Base-by-base conservation (phyloP, 257 asterid species). In the Ilex aquifolium region DNA sequence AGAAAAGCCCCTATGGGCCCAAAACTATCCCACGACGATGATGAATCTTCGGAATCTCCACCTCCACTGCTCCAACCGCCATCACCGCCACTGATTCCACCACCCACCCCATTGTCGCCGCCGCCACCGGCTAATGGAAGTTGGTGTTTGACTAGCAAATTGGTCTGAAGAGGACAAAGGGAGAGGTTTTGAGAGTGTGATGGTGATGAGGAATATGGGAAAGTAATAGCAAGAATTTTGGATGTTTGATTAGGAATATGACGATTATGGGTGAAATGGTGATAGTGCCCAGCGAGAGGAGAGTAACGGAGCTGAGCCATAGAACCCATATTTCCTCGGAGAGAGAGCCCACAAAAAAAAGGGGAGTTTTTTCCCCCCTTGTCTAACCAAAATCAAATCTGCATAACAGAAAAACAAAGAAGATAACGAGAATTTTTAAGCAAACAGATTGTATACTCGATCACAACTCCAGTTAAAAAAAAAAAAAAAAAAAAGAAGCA, bases 1-100 rank as follows among this genome's bases (percentile, higher is more conserved):
- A 88, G 50, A 53, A 91, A 85, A 32, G 88, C 94, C 29, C 96
- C 96, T 48, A 88, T 59, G 2, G 94, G 94, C 57, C 97, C 96
- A 56, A 91, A 84, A 1, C 82, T 74, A 46, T 72, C 79, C 59
- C 15, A 53, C 1, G 81, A 80, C 7, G 88, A 67, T 52, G 69
- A 65, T 16, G 83, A 71, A 36, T 79, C 85, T 30, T 70, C 74
- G 0, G 83, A 79, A 63, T 78, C 80, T 12, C 80, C 91, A 6
- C 78, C 78, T 8, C 77, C 78, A 31, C 81, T 73, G 51, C 80
- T 72, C 15, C 16, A 67, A 1, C 82, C 81, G 10, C 73, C 74
- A 17, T 57, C 74, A 0, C 84, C 82, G 1, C 82, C 78, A 13
- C 77, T 68, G 29, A 60, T 69, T 10, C 61, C 16, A 6, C 50